Base-by-base conservation (phyloP, 1,139 yeast genomes). In the Pichia sp. region DNA sequence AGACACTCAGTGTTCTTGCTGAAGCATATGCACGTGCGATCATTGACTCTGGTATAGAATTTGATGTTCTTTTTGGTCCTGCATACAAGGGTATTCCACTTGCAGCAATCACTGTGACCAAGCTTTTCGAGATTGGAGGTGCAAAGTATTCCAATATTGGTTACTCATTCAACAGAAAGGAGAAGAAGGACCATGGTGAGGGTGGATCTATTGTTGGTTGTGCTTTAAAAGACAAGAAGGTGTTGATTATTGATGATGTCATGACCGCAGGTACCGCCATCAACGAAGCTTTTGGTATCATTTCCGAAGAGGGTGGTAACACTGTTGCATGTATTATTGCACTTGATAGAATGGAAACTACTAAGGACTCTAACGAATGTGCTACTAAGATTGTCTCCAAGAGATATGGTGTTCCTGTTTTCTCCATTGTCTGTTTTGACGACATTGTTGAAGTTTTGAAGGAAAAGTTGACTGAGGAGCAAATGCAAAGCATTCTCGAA, bases 261-360 rank as follows among this genome's bases (percentile, higher is more conserved):
- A 88, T 91, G 77, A 91, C 97, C 42, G 97, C 98, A 3, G 98
- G 98, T 27, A 91, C 97, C 41, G 98, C 98, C 37, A 87, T 88
- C 57, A 83, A 82, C 52, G 97, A 91, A 62, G 96, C 97, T 1
- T 83, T 86, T 50, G 77, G 72, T 36, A 83, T 91, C 51, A 86
- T 91, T 52, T 67, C 67, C 19, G 65, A 57, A 20, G 91, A 79
- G 50, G 67, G 74, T 29, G 98, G 96, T 36, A 55, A 64, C 17
- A 82, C 86, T 23, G 84, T 76, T 29, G 98, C 94, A 4, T 75
- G 87, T 43, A 79, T 87, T 46, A 84, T 91, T 53, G 95, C 96
- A 18, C 72, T 91, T 52, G 98, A 91, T 60, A 79, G 98, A 67
- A 94, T 87, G 67, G 98, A 91, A 64, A 74, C 82, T 40, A 81